Conservation (phyloP, 306 rosid species). For the Casuarina glauca region DNA sequence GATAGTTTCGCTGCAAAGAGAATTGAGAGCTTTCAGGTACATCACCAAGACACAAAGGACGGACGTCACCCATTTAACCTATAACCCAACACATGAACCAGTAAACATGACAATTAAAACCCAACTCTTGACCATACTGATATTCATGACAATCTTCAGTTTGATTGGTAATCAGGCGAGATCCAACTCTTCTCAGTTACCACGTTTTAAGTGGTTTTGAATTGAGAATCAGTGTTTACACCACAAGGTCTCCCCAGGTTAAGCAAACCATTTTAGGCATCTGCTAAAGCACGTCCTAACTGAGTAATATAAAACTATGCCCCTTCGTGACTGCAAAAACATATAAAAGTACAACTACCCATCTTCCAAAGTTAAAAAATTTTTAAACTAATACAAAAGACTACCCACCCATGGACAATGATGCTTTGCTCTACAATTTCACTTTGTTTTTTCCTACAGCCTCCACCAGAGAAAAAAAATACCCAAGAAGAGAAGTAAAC, state of each 20-base stretch:
- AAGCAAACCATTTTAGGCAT: background rate
- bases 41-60: slow-evolving; percentile 2
- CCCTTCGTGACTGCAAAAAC: background rate
- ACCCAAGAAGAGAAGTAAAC: background rate
- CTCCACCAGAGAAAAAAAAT: no score
- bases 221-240: background rate
- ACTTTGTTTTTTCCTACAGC: background rate
- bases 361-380: background rate
- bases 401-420: background rate
- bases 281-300: background rate
- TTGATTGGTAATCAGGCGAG: background rate
- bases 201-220: background rate
- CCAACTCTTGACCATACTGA: background rate
- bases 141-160: background rate
- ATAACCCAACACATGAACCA: background rate
- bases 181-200: background rate
- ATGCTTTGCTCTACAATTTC: background rate
- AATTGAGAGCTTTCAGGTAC: slow-evolving; percentile 35
- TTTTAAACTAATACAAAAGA: background rate
- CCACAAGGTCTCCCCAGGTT: background rate
- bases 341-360: background rate
- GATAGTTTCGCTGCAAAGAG: slow-evolving; percentile 88
- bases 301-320: background rate
- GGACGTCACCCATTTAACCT: background rate
- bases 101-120: background rate